phyloP scores from a whole-genome alignment of 2,329 filamentous ascomycete species.

The Escovopsis sp. region DNA sequence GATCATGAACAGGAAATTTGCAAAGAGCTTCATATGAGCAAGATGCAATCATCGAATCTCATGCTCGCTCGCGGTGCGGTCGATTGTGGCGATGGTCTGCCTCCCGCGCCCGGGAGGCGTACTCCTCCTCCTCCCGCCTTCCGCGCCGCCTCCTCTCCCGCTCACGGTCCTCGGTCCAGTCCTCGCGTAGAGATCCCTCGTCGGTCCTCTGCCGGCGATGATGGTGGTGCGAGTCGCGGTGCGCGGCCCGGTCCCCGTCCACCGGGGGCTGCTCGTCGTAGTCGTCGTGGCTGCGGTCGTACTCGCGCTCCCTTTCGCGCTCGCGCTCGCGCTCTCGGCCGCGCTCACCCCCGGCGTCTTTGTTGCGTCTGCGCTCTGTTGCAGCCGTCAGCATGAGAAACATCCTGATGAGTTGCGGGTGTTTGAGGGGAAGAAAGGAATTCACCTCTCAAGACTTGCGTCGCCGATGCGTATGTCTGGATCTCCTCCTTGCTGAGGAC shows the following conservation, averaged over 20 bases:
- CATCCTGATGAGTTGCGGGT: not conserved
- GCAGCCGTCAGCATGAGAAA: too few species aligned
- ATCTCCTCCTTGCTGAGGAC: constrained; percentile 84
- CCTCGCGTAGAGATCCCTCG: constrained; percentile 6
- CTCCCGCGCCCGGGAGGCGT: constrained; percentile 6
- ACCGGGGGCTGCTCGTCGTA: constrained; percentile 15
- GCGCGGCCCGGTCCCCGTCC: constrained; percentile 10
- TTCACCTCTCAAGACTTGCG: constrained; percentile 65
- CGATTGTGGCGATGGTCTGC: constrained; percentile 8
- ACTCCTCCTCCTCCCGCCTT: constrained; percentile 10
- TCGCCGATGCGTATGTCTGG: constrained; percentile 68
- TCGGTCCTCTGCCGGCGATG: constrained; percentile 19
- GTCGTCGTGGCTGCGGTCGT: constrained; percentile 15
- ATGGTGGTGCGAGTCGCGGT: constrained; percentile 14
- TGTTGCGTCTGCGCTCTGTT: constrained; percentile 17
- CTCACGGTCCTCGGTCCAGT: constrained; percentile 2
- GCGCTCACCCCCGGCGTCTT: constrained; percentile 14
- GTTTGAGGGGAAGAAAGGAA: constrained; percentile 3
- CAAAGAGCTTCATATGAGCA: too few species aligned
- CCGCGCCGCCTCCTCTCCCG: constrained; percentile 10
- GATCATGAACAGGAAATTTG: too few species aligned
- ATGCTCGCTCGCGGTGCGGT: constrained; percentile 8
- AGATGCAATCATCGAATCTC: too few species aligned
- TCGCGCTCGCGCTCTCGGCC: constrained; percentile 21
- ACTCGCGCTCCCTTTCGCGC: constrained; percentile 13